phyloP scores from a whole-genome alignment of 2,329 filamentous ascomycete species.

The Neonectria neomacrospora region DNA sequence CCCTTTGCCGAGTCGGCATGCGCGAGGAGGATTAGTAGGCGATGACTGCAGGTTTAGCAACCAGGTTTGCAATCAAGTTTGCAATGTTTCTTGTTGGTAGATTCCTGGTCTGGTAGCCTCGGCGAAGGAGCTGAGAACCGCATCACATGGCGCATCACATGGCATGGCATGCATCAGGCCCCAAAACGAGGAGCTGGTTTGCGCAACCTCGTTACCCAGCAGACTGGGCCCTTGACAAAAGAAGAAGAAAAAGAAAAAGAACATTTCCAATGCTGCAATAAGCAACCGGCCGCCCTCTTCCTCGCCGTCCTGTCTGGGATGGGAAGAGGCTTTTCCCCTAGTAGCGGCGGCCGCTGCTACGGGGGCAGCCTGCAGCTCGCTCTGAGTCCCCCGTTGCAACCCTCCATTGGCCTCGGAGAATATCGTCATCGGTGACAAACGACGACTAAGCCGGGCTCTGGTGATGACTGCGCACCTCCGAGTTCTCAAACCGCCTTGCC shows the following conservation, averaged over 20 bases:
- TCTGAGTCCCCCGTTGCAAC: not conserved
- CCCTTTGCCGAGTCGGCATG: not conserved
- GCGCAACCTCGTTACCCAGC: not conserved
- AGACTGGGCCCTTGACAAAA: not conserved
- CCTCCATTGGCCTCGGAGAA: conserved; percentile 13
- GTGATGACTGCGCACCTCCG: not conserved
- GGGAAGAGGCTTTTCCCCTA: not conserved
- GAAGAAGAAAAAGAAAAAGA: not conserved
- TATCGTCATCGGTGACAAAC: conserved; percentile 23
- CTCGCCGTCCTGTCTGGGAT: not conserved
- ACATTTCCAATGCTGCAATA: conserved; percentile 1
- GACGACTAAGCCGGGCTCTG: conserved; percentile 20
- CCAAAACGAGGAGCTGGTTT: not conserved
- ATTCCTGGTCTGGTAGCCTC: not conserved
- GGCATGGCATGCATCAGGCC: not conserved
- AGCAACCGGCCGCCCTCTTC: not conserved
- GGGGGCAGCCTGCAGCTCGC: conserved; percentile 4
- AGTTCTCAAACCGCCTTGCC: not conserved
- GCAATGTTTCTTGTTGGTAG: not conserved
- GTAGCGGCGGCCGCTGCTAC: conserved; percentile 20
- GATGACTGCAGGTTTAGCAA: not conserved
- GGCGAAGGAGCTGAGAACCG: not conserved
- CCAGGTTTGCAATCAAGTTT: not conserved
- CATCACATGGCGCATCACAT: not conserved
- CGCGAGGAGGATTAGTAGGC: not conserved